A percentile compares a stretch with the other conserved stretches of the same genome.
phyloP scores from a whole-genome alignment of 805 yeast species.

The Candida ficus region DNA sequence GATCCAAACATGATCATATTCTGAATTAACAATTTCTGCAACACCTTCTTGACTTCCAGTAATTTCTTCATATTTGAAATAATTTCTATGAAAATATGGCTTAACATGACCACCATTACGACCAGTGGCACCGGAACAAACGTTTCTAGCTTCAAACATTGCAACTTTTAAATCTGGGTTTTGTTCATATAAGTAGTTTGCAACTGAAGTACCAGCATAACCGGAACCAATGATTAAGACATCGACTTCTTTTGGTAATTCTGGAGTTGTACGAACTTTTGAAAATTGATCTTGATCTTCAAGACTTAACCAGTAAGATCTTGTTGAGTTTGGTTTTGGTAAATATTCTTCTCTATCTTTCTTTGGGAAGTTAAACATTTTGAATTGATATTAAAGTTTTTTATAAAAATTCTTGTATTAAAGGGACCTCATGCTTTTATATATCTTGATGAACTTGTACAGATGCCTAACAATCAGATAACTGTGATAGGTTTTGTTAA shows the following conservation, averaged over 20 bases:
- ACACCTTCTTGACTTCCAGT: constrained; percentile 22
- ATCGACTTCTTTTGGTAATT: constrained; percentile 33
- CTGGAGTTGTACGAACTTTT: constrained; percentile 10
- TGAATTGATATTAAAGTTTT: not conserved
- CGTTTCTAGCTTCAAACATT: constrained; percentile 37
- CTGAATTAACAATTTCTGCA: constrained; percentile 34
- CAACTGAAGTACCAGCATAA: constrained; percentile 38
- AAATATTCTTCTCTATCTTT: constrained; percentile 9
- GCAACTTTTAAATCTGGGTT: constrained; percentile 21
- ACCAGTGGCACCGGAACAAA: constrained; percentile 42
- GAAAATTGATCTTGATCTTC: constrained; percentile 15
- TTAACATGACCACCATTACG: constrained; percentile 47
- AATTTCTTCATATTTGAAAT: constrained; percentile 7
- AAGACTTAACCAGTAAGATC: constrained; percentile 16
- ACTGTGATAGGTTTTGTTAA: not conserved
- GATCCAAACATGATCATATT: constrained; percentile 29
- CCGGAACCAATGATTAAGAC: constrained; percentile 41
- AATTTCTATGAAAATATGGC: constrained; percentile 25
- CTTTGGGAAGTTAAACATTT: not conserved
- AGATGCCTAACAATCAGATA: not conserved
- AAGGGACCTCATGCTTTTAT: not conserved
- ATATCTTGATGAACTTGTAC: not conserved
- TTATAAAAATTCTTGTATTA: not conserved
- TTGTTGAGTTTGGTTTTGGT: constrained; percentile 17
- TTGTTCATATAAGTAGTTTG: constrained; percentile 30